phyloP scores from a whole-genome alignment of 2,329 filamentous ascomycete genomes.

The Zymoseptoria crescenta region DNA sequence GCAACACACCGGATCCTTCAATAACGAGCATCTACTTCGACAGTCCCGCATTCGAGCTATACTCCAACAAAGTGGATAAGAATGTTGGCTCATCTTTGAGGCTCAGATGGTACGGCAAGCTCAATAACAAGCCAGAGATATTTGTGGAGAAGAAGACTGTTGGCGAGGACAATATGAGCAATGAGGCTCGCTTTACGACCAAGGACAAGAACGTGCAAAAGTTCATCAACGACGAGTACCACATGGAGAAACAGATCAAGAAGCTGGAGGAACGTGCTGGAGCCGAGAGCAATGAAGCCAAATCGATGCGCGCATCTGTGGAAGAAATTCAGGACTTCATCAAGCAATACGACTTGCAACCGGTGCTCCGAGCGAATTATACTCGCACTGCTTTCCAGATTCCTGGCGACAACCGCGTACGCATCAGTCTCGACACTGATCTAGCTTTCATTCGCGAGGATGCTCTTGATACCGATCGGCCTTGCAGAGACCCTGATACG shows the following conservation, averaged over 20 bases:
- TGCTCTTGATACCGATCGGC: constrained; percentile 69
- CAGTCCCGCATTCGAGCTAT: constrained; percentile 75
- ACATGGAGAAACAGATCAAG: constrained; percentile 80
- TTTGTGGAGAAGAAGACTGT: constrained; percentile 85
- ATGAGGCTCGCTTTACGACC: constrained; percentile 72
- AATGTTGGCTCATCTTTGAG: constrained; percentile 74
- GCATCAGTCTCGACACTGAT: constrained; percentile 88
- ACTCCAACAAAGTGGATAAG: constrained; percentile 74
- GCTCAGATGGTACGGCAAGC: constrained; percentile 83
- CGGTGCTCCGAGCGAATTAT: constrained; percentile 85
- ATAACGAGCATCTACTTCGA: constrained; percentile 97
- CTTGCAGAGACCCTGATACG: constrained; percentile 76
- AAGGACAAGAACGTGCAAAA: constrained; percentile 91
- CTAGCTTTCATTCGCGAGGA: constrained; percentile 76
- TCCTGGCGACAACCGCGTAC: constrained; percentile 79
- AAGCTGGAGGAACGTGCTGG: constrained; percentile 75
- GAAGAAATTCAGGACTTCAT: constrained; percentile 74
- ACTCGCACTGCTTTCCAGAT: constrained; percentile 94
- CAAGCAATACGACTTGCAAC: constrained; percentile 67
- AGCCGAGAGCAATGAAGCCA: constrained; percentile 56
- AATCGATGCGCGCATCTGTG: constrained; percentile 63
- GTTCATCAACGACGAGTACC: constrained; percentile 80
- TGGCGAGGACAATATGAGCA: constrained; percentile 64
- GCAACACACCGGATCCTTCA: constrained; percentile 69
- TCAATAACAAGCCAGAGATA: constrained; percentile 71